Conservation (phyloP, 2,329 filamentous ascomycete species). For the Sporothrix humicola region DNA sequence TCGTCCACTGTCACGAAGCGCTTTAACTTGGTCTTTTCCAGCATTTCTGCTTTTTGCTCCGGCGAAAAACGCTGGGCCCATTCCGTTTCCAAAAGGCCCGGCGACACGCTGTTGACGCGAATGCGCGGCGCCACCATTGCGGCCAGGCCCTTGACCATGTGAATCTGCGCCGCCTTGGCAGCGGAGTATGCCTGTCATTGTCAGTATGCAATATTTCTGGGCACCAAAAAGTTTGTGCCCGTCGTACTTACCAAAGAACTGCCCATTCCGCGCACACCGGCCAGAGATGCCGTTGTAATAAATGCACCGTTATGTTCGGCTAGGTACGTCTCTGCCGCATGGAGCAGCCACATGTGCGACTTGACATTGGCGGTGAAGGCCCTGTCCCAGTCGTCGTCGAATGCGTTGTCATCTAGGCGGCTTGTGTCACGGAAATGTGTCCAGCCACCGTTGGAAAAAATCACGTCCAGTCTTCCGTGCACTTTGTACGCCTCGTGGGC, state of each 20-base stretch:
- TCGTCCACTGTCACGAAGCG: constrained; percentile 60
- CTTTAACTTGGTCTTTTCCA: constrained; percentile 63
- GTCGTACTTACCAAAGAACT: constrained; percentile 50
- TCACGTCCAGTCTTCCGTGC: constrained; percentile 75
- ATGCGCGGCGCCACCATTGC: constrained; percentile 60
- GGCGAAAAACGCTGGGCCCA: constrained; percentile 66
- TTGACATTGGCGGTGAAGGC: constrained; percentile 69
- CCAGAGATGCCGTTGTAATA: constrained; percentile 67
- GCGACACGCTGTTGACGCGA: constrained; percentile 64
- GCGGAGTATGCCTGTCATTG: constrained; percentile 69
- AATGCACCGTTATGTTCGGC: constrained; percentile 65
- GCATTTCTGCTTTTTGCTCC: constrained; percentile 60
- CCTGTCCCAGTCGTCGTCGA: constrained; percentile 64
- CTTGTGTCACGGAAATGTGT: constrained; percentile 53
- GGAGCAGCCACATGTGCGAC: constrained; percentile 64
- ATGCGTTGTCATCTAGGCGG: constrained; percentile 58
- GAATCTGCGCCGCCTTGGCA: constrained; percentile 74
- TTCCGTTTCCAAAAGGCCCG: constrained; percentile 62
- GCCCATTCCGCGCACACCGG: constrained; percentile 67
- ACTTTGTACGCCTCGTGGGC: constrained; percentile 63
- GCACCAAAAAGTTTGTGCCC: too few species aligned
- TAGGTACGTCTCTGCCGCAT: constrained; percentile 59
- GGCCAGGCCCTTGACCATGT: constrained; percentile 62
- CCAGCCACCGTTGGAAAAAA: constrained; percentile 76
- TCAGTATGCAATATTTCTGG: not conserved